Base-by-base conservation (phyloP, 2,329 filamentous ascomycete genomes). In the Orbilia brochopaga region DNA sequence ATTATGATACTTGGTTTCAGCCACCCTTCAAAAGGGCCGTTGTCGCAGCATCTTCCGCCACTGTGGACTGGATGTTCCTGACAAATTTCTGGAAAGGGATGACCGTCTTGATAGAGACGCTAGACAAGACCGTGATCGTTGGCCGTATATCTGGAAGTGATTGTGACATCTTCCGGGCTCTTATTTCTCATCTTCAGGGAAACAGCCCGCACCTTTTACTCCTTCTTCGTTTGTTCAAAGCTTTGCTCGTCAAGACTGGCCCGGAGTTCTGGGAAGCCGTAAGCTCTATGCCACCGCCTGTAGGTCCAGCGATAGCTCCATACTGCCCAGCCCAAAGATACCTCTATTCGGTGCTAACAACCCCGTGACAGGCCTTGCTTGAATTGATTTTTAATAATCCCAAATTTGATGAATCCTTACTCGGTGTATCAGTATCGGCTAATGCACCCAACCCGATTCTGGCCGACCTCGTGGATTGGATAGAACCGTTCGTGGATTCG, bases 191-290 rank as follows among this genome's bases (percentile, higher is more conserved):
- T 35, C 65, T 76, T n/a, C 74, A 75, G 23, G 69, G 69, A 35
- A 76, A 74, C 30, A 64, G 70, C 30, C 63, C 73, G 21, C 74
- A 74, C 48, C 62, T 76, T 24, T 73, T 73, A 35, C 46, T 74
- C 19, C 63, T 77, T 10, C 61, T 77, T 52, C 73, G 74, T 15
- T 61, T 75, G 32, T 72, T 76, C 27, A 74, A 75, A 23, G 55
- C 66, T 24, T 73, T 77, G 5, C 75, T 77, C 69, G 52, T 55
- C 27, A 75, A 76, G 53, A 65, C 76, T 17, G 73, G 72, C n/a
- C 63, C 69, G 32, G 74, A 76, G 50, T 76, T 77, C 40, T 77
- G 76, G 76, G 76, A 76, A 55, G 73, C 74, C 17, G 75, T 70
- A 8, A 52, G 66, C 48, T 70, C 66, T 1, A 70, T 70, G 66